A percentile compares a stretch with the other conserved stretches of the same genome.
Conservation (phyloP, 441 rosid species). For the Adansonia rubrostipa region DNA sequence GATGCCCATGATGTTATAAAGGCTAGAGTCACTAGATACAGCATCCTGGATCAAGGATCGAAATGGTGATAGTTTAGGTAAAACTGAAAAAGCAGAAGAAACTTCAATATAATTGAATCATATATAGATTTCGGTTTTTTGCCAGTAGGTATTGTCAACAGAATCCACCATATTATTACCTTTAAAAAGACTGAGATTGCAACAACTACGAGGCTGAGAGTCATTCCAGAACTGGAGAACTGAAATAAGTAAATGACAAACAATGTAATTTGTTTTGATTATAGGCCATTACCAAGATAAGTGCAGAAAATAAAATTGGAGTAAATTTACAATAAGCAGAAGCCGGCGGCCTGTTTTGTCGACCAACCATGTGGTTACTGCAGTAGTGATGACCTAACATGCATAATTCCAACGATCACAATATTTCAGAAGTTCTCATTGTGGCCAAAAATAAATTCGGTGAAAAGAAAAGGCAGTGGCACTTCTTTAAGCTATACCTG, state of each 20-base stretch:
- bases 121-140: background rate
- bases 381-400: conserved; percentile 79
- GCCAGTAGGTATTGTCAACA: background rate
- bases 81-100: background rate
- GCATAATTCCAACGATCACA: background rate
- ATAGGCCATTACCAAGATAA: conserved; percentile 7
- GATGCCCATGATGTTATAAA: conserved; percentile 64
- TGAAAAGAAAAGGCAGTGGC: background rate
- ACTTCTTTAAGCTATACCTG: conserved; percentile 58
- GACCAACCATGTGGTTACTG: conserved; percentile 72
- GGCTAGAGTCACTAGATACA: conserved; percentile 52
- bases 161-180: conserved; percentile 40
- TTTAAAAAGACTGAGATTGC: conserved; percentile 66
- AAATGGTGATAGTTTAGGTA: conserved; percentile 3
- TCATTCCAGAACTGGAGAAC: conserved; percentile 81
- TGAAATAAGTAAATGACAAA: conserved; percentile 30
- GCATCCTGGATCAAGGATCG: conserved; percentile 48
- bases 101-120: background rate
- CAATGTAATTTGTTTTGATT: conserved; percentile 2
- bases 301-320: background rate
- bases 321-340: conserved; percentile 76
- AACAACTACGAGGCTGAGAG: conserved; percentile 69
- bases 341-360: conserved; percentile 87
- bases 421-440: background rate
- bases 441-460: background rate